These are phyloP conservation scores for Carex cristatella DNA, from an alignment of 176 grass and related monocot genomes.

Conservation along the genomic window DNA sequence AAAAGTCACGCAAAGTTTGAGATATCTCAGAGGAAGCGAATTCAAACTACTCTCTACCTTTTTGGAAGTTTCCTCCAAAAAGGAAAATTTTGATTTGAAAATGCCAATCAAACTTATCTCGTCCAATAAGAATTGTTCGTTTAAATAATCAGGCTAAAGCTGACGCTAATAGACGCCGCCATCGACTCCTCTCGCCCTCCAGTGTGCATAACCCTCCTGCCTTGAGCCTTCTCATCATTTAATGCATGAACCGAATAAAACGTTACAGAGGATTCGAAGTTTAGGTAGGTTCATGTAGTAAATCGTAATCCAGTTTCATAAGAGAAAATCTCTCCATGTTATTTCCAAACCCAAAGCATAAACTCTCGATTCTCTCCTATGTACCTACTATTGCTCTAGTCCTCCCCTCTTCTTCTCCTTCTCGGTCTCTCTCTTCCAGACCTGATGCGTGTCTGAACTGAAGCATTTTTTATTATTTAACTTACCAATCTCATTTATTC, in stretches of 20 bases:
- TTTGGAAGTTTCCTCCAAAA: background rate
- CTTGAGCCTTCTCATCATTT: background rate
- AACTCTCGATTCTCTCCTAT: background rate
- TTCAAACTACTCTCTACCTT: no score
- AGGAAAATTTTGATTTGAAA: background rate
- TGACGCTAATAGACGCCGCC: background rate
- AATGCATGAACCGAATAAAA: background rate
- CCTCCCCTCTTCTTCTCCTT: conserved; percentile 13
- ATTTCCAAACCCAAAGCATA: background rate
- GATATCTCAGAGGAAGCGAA: no score
- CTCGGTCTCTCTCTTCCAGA: conserved; percentile 9
- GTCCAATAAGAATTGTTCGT: background rate
- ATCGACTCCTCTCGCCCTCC: background rate
- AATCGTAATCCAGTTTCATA: background rate
- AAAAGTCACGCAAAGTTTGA: no score
- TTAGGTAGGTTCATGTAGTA: background rate
- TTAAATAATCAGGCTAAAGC: background rate
- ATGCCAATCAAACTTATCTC: background rate
- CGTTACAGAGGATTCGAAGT: background rate
- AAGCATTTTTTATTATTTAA: conserved; percentile 28
- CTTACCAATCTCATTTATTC: background rate
- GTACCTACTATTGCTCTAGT: background rate
- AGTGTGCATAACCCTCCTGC: background rate
- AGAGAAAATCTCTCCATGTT: background rate
- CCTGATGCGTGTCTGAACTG: background rate